Base-by-base conservation (phyloP, 2,329 filamentous ascomycete genomes). In the Purpureocillium lavendulum region DNA sequence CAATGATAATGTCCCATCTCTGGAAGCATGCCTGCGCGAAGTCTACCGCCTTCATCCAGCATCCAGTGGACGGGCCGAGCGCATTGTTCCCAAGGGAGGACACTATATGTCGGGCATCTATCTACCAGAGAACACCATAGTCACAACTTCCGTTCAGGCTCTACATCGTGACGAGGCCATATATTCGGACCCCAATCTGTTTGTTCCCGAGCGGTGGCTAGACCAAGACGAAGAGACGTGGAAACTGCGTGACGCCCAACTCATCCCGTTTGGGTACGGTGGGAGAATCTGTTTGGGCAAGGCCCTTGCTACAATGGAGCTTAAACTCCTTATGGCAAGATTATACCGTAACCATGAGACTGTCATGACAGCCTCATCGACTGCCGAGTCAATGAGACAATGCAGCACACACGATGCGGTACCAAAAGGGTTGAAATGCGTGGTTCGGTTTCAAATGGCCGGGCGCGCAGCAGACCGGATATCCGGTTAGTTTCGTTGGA, bases 41-140 rank as follows among this genome's bases (percentile, higher is more conserved):
- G 34, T 38, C n/a, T 43, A 43, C 16, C 41, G 41, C 16, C 34
- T 43, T 8, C 34, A 43, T n/a, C 41, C 41, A 18, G 41, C 41
- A 5, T 40, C 41, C 10, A 43, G 41, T 18, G 41, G 41, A 15
- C 41, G 41, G 28, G 33, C 38, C 16, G 41, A 43, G 35, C 41
- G 41, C n/a, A 11, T 43, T 6, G 38, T 43, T 15, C 41, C 41
- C 18, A 14, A 38, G 15, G 41, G 41, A 18, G 38, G 38, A 7
- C 30, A 28, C 18, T 18, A 16, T 5, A 26, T 43, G 10, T 43
- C 37, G 13, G 34, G 31, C 10, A 30, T 40, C 11, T 26, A 33
- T 14, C 30, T 43, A 12, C 41, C 38, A 7, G 33, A 32, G 13
- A 34, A 35, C 1, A 43, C 34, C 13, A 32, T 43, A 26, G 38